These are phyloP conservation scores for Suillus hirtellus DNA, from an alignment of 768 basidiomycete species.

Conservation along the genomic window DNA sequence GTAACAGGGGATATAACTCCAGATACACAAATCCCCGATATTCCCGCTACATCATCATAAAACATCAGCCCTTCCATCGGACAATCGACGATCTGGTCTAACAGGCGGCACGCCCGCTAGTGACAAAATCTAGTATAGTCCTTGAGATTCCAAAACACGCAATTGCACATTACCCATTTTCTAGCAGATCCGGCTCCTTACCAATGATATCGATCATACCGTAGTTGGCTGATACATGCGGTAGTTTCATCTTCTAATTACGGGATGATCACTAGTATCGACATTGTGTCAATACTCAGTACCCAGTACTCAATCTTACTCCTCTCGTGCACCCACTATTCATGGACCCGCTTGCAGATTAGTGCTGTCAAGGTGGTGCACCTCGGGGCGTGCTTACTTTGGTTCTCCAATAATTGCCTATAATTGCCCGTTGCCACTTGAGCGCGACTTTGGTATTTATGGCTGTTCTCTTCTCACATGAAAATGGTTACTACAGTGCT, in stretches of 20 bases:
- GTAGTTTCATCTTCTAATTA: slow-evolving; percentile 55
- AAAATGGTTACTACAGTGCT: slow-evolving; percentile 23
- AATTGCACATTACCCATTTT: slow-evolving; percentile 16
- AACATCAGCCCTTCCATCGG: neutral
- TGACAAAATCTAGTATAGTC: neutral
- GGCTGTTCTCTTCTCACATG: slow-evolving; percentile 40
- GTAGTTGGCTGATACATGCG: neutral
- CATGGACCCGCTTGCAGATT: slow-evolving; percentile 74
- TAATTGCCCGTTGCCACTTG: slow-evolving; percentile 51
- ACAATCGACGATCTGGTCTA: neutral
- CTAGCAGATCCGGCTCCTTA: slow-evolving; percentile 17
- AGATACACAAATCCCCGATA: slow-evolving; percentile 37
- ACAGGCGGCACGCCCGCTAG: neutral
- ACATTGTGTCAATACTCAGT: slow-evolving; percentile 32
- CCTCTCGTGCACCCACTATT: slow-evolving; percentile 51
- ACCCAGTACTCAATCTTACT: slow-evolving; percentile 18
- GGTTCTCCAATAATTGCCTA: slow-evolving; percentile 41
- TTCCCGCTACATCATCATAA: slow-evolving; percentile 17
- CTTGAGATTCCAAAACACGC: neutral
- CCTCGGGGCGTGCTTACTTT: slow-evolving; percentile 46
- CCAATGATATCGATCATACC: neutral
- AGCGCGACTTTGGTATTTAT: slow-evolving; percentile 31
- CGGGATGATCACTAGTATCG: slow-evolving; percentile 59
- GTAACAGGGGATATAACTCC: slow-evolving; percentile 56
- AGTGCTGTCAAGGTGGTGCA: slow-evolving; percentile 60